Conservation (phyloP, 352 stramenopile species). For the Phytophthora sp. region DNA sequence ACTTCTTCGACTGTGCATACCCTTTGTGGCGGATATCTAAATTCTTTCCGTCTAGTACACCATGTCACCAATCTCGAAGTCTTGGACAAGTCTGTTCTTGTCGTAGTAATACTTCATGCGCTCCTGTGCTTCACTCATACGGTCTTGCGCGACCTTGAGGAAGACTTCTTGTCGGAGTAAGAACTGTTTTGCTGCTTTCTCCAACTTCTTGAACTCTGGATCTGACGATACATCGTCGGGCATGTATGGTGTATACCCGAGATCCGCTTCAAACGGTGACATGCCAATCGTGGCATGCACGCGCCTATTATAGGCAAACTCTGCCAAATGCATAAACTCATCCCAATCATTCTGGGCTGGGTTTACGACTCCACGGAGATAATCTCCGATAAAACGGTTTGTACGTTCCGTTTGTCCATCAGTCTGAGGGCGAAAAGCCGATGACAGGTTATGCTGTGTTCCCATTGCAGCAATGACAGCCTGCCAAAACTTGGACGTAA, state of each 20-base stretch:
- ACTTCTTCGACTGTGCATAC: constrained; percentile 7
- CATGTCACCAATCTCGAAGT: constrained; percentile 3
- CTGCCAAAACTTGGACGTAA: constrained; percentile 12
- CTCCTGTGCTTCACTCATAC: constrained; percentile 7
- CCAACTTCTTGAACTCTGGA: constrained; percentile 1
- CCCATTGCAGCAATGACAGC: not conserved
- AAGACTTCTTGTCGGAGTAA: not conserved
- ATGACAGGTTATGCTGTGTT: constrained; percentile 1
- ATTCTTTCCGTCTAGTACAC: constrained; percentile 15
- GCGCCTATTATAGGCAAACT: constrained; percentile 22
- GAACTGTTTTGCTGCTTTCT: not conserved
- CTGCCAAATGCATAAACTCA: constrained; percentile 23
- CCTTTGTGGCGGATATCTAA: constrained; percentile 10
- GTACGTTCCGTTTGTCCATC: constrained; percentile 11
- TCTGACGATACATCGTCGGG: constrained; percentile 6
- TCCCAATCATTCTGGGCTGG: constrained; percentile 14
- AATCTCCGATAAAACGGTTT: constrained; percentile 18
- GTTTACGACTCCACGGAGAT: constrained; percentile 13
- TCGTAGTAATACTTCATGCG: constrained; percentile 14
- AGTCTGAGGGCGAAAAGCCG: not conserved
- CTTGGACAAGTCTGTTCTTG: constrained; percentile 15
- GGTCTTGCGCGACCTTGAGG: not conserved
- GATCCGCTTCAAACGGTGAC: constrained; percentile 16
- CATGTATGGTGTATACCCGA: constrained; percentile 17
- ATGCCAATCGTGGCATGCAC: constrained; percentile 12